Percentiles rank a stretch among this genome's conserved stretches.
Conservation (phyloP, 1,284 basidiomycete species). For the Malassezia psittaci region DNA sequence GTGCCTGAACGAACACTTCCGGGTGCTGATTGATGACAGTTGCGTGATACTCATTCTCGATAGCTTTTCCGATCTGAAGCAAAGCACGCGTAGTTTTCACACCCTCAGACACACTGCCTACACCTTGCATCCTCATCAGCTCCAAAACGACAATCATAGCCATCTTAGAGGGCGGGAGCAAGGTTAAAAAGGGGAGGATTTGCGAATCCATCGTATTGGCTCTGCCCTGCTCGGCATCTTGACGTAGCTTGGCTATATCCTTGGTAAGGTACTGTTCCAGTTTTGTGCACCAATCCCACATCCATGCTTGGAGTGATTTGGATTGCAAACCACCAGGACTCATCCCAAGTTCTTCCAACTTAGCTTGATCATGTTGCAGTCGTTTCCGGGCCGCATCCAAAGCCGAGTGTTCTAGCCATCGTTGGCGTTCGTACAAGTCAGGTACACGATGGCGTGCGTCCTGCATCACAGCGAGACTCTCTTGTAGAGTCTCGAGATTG, state of each 20-base stretch:
- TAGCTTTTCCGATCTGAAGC: constrained; percentile 68
- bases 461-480: constrained; percentile 35
- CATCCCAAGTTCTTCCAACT: constrained; percentile 34
- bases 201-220: constrained; percentile 23
- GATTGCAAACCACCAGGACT: constrained; percentile 26
- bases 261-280: constrained; percentile 23
- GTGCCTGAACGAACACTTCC: constrained; percentile 28
- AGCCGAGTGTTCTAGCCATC: constrained; percentile 43
- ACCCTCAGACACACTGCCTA: constrained; percentile 67
- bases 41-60: constrained; percentile 60
- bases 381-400: constrained; percentile 40
- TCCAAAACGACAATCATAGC: constrained; percentile 84
- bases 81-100: constrained; percentile 83
- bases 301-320: constrained; percentile 39
- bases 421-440: constrained; percentile 42
- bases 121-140: constrained; percentile 70
- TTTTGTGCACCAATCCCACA: constrained; percentile 46
- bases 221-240: background rate
- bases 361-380: constrained; percentile 28
- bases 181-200: constrained; percentile 58
- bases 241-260: constrained; percentile 25
- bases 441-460: constrained; percentile 25
- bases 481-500: constrained; percentile 34
- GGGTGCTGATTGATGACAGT: constrained; percentile 30
- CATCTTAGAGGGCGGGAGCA: constrained; percentile 67